Conservation (phyloP, 352 stramenopile genomes). For the Globisporangium megalacanthum region DNA sequence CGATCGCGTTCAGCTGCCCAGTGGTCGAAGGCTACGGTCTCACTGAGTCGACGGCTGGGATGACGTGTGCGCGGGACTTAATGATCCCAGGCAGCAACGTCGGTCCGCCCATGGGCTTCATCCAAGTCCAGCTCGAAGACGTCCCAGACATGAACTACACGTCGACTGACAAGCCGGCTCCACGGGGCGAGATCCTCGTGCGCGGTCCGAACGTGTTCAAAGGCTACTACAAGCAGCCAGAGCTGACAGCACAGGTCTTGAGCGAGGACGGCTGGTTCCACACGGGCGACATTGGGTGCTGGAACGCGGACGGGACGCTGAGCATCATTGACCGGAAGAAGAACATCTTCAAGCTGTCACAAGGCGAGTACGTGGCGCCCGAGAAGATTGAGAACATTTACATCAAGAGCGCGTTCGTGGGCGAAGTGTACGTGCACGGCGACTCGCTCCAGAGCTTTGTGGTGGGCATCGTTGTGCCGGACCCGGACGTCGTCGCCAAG, state of each 20-base stretch:
- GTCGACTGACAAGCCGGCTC: slow-evolving; percentile 62
- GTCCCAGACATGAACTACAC: slow-evolving; percentile 97
- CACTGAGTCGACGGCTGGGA: slow-evolving; percentile 89
- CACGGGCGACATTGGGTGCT: slow-evolving; percentile 95
- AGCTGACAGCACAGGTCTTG: slow-evolving; percentile 90
- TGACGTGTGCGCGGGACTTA: slow-evolving; percentile 52
- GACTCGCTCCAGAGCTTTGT: slow-evolving; percentile 93
- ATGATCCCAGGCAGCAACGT: slow-evolving; percentile 87
- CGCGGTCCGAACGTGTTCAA: slow-evolving; percentile 78
- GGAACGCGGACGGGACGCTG: slow-evolving; percentile 92
- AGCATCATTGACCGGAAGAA: slow-evolving; percentile 91
- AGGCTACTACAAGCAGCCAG: slow-evolving; percentile 95
- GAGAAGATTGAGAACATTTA: slow-evolving; percentile 97
- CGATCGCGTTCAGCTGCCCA: slow-evolving; percentile 90
- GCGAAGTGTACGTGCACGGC: slow-evolving; percentile 94
- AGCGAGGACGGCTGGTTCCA: slow-evolving; percentile 95
- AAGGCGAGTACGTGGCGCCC: slow-evolving; percentile 95
- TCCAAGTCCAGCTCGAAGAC: slow-evolving; percentile 92
- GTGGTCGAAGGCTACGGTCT: slow-evolving; percentile 96
- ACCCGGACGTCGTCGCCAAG: slow-evolving; percentile 51
- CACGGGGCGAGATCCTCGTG: slow-evolving; percentile 60
- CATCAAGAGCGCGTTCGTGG: slow-evolving; percentile 90
- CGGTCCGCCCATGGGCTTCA: slow-evolving; percentile 76
- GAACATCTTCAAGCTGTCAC: slow-evolving; percentile 94
- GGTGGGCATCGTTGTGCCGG: slow-evolving; percentile 91